These are phyloP conservation scores for Chlorella sorokiniana DNA, from an alignment of 139 green algal genomes.

Conservation along the genomic window DNA sequence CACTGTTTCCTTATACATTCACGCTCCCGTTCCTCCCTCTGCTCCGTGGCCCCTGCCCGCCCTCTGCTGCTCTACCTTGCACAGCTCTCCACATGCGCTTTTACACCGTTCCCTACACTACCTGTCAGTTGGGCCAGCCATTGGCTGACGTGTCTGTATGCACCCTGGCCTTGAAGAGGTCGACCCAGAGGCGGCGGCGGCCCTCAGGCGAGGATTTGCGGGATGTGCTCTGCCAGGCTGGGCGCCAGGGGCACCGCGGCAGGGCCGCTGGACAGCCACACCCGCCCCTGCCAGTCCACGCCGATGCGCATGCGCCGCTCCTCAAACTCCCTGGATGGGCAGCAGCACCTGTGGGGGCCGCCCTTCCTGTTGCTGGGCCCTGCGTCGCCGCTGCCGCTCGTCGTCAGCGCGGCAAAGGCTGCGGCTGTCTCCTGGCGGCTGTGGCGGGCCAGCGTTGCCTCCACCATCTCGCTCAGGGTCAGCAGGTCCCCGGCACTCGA, in stretches of 20 bases:
- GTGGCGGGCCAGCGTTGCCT: slow-evolving; percentile 6
- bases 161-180: too few species aligned
- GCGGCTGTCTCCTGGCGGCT: neutral
- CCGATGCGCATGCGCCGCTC: neutral
- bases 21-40: too few species aligned
- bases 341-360: slow-evolving; percentile 9
- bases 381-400: neutral
- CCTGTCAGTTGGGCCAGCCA: too few species aligned
- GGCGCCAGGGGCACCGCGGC: neutral
- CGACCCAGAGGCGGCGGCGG: neutral
- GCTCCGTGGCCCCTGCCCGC: too few species aligned
- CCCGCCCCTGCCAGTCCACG: neutral
- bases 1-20: too few species aligned
- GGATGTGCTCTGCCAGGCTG: neutral
- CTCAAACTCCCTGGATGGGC: neutral
- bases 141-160: too few species aligned
- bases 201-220: neutral
- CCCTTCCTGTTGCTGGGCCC: neutral
- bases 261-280: slow-evolving; percentile 5
- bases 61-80: too few species aligned
- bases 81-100: too few species aligned
- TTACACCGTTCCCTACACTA: too few species aligned
- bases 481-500: slow-evolving; percentile 9
- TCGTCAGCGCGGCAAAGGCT: slow-evolving; percentile 1
- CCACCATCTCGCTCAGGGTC: slow-evolving; percentile 6